Base-by-base conservation (phyloP, 345 rosid genomes). In the Bruguiera sexangula region DNA sequence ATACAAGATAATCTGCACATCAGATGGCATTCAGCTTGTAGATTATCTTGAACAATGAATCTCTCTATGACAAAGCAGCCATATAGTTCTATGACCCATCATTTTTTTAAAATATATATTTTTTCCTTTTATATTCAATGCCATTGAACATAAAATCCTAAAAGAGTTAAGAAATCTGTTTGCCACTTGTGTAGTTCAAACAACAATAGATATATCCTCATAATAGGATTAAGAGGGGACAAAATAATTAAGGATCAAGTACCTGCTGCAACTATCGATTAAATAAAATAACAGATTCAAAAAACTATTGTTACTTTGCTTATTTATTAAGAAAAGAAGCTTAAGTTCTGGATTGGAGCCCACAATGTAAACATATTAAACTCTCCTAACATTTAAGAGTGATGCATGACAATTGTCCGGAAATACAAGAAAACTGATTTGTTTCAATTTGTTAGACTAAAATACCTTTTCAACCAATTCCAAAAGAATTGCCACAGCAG, bases 391-490 rank as follows among this genome's bases (percentile, higher is more conserved):
- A 46, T 37, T 27, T 13, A 24, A 52, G 24, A 11, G 46, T 5
- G 55, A 29, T 10, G 24, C 11, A 56, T 52, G 57, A 36, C 22
- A 3, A 15, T 43, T 43, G 30, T 16, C 22, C 29, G 68, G 57
- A 34, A 19, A 50, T 26, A 46, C 20, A 30, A 13, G 9, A 67
- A 24, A 54, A 60, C 6, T 27, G 39, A 2, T 18, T 36, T 19
- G 55, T n/a, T 62, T 22, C 39, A 24, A 65, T 62, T 29, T 15
- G 64, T 69, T 16, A 65, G 54, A 32, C 32, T 26, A 55, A 57
- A n/a, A 53, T 83, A 95, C 99, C 92, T 87, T 87, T 57, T 87
- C 94, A 30, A 87, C 83, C 80, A 92, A 69, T 58, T 89, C 88
- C 67, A 95, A 73, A 77, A 90, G 81, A 83, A 92, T 54, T 31